Evolutionary conservation across 805 yeast genomes (phyloP), one percentile per base, ranked within the genome.

Genomic region (Metschnikowia similis): DNA sequence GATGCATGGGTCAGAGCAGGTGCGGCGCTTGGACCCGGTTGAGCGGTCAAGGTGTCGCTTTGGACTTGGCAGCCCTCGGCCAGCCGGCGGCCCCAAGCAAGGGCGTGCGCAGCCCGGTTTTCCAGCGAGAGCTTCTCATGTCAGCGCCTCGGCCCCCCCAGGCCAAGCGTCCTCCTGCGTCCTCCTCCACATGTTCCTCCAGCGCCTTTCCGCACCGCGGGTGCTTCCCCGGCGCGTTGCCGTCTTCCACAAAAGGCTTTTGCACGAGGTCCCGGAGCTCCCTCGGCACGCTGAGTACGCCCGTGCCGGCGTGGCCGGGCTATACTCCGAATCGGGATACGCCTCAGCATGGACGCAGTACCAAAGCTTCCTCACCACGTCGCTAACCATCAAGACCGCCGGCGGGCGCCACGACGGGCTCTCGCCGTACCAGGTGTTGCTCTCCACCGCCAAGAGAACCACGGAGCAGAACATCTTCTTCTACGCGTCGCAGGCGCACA

Each of bases 401-500:
- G 97, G 96, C 13, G 87, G 96, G 1, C 85, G 82, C 48, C 78
- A 83, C 64, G 97, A 89, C 66, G 78, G 86, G 7, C 81, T 87
- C 64, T 71, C 78, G 16, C 92, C 96, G 3, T 81, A 85, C 65
- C 87, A 87, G 53, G 81, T 89, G 48, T 65, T 83, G 50, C 67
- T 82, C 51, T 78, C 83, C 56, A 82, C 94, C 0, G 85, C 90
- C 3, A 79, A 80, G 59, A 80, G 82, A 54, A 74, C 87, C 30
- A 80, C 82, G 30, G 80, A 81, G 59, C 84, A 90, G 32, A 80
- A 81, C 48, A 67, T 81, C n/a, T 91, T 85, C 76, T 94, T 91
- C 69, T 81, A 78, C 62, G 97, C 98, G 2, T 87, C 96, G 4
- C 96, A 87, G 65, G 84, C 90, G 2, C 92, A 87, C 71, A 91